A percentile compares a stretch with the other conserved stretches of the same genome.
phyloP scores from a whole-genome alignment of 495 filamentous ascomycete species.

The Coniosporium apollinis region DNA sequence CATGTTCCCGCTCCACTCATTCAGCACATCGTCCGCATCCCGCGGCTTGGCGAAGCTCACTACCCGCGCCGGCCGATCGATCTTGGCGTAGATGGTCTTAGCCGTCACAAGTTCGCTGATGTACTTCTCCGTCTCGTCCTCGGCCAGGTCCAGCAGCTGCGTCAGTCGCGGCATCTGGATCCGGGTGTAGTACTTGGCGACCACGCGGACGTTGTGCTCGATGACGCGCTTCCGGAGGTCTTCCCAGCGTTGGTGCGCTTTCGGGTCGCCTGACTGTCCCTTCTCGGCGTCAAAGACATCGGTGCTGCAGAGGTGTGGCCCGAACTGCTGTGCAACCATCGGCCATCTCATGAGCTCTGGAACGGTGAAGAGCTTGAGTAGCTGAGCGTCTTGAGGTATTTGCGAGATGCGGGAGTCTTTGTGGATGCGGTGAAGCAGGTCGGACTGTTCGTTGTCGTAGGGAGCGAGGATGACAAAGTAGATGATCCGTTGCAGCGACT shows the following conservation, averaged over 20 bases:
- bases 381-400: constrained; percentile 51
- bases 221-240: constrained; percentile 95
- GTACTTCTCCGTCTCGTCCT: constrained; percentile 95
- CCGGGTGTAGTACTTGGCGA: constrained; percentile 97
- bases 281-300: constrained; percentile 65
- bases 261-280: constrained; percentile 47
- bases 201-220: constrained; percentile 93
- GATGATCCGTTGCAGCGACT: constrained; percentile 82
- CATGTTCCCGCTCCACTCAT: constrained; percentile 98
- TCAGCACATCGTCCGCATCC: constrained; percentile 92
- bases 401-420: constrained; percentile 36
- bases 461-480: constrained; percentile 94
- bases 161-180: constrained; percentile 82
- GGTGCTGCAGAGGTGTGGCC: constrained; percentile 71
- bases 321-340: constrained; percentile 69
- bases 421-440: constrained; percentile 85
- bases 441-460: constrained; percentile 96
- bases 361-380: constrained; percentile 86
- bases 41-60: constrained; percentile 87
- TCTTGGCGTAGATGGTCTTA: constrained; percentile 95
- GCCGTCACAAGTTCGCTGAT: constrained; percentile 87
- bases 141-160: constrained; percentile 73
- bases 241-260: constrained; percentile 70
- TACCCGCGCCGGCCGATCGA: constrained; percentile 80
- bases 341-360: constrained; percentile 98